phyloP scores from a whole-genome alignment of 352 stramenopile species.

The Phytopythium montanum region DNA sequence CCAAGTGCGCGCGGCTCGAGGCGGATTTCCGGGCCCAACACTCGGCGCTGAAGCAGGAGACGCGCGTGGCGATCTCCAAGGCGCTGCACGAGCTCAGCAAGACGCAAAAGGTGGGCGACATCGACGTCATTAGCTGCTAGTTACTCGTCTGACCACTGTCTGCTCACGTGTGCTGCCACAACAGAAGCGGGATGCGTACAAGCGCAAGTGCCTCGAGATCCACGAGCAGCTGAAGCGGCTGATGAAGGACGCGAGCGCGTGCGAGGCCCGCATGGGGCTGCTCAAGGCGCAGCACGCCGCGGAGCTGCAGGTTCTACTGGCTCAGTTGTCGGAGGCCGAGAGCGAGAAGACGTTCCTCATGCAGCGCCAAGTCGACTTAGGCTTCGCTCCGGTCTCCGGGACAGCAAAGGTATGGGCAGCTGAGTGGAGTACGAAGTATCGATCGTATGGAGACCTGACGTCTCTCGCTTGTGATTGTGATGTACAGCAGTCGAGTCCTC shows the following conservation, averaged over 20 bases:
- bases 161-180: background rate
- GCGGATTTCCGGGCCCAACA: slow-evolving; percentile 30
- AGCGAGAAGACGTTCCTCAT: slow-evolving; percentile 66
- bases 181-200: slow-evolving; percentile 80
- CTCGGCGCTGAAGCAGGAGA: slow-evolving; percentile 48
- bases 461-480: background rate
- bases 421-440: too few species aligned
- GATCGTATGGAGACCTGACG: too few species aligned
- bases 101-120: slow-evolving; percentile 44
- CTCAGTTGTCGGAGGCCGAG: slow-evolving; percentile 57
- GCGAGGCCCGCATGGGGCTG: slow-evolving; percentile 44
- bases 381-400: slow-evolving; percentile 12
- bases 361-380: slow-evolving; percentile 47
- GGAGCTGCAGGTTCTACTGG: slow-evolving; percentile 65
- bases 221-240: slow-evolving; percentile 70
- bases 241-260: slow-evolving; percentile 30
- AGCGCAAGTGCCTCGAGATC: slow-evolving; percentile 75
- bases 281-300: slow-evolving; percentile 50
- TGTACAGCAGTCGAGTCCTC: background rate
- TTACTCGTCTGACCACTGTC: background rate
- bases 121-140: background rate
- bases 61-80: slow-evolving; percentile 48
- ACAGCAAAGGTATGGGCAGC: background rate
- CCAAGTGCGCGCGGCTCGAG: slow-evolving; percentile 40
- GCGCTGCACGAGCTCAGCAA: slow-evolving; percentile 54